phyloP scores from a whole-genome alignment of 2,329 filamentous ascomycete genomes.

The Sodiomyces alkalinus region DNA sequence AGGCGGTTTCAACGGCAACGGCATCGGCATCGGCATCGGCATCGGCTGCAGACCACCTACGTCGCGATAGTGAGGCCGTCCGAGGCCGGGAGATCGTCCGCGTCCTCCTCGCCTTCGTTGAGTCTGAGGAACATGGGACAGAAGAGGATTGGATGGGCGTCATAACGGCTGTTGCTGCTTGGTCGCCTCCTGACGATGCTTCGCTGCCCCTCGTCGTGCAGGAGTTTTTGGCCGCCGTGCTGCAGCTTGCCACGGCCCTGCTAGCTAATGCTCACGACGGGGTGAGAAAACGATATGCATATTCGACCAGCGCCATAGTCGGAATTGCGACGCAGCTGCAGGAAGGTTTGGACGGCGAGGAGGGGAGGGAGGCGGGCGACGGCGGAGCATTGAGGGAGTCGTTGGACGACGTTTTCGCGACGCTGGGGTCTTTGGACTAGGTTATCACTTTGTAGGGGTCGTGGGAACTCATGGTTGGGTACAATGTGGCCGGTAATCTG shows the following conservation, averaged over 20 bases:
- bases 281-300: constrained; percentile 32
- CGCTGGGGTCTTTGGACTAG: constrained; percentile 12
- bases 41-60: too few species aligned
- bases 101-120: constrained; percentile 35
- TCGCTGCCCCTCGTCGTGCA: constrained; percentile 13
- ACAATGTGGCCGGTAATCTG: too few species aligned
- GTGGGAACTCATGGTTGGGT: too few species aligned
- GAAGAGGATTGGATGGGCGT: constrained; percentile 42
- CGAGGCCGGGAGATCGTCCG: constrained; percentile 41
- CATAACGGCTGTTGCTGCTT: constrained; percentile 34
- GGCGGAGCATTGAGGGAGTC: constrained; percentile 21
- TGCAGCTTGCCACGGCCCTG: constrained; percentile 41
- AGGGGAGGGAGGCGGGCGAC: too few species aligned
- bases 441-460: too few species aligned
- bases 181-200: constrained; percentile 21
- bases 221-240: constrained; percentile 37
- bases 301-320: constrained; percentile 33
- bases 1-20: constrained; percentile 13
- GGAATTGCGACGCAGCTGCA: constrained; percentile 30
- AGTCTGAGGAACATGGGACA: constrained; percentile 26
- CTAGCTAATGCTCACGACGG: constrained; percentile 28
- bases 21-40: too few species aligned
- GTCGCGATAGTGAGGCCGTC: constrained; percentile 16
- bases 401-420: constrained; percentile 28
- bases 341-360: constrained; percentile 11